phyloP scores from a whole-genome alignment of 2,329 filamentous ascomycete species.

The Colletotrichum cordylinicola region DNA sequence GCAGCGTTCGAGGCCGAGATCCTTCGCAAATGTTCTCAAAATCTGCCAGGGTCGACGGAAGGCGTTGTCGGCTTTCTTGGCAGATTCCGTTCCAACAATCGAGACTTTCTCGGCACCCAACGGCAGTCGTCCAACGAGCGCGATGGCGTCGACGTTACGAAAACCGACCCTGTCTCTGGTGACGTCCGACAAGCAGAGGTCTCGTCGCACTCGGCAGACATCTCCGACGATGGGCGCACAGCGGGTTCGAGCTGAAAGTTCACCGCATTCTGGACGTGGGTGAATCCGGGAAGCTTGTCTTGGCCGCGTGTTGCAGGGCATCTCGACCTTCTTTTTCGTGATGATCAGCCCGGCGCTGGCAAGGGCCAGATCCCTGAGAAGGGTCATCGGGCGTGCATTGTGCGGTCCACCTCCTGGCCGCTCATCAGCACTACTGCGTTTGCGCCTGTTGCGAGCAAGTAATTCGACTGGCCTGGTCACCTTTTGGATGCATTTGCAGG shows the following conservation, averaged over 20 bases:
- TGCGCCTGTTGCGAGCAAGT: background rate
- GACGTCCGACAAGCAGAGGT: background rate
- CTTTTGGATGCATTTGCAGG: background rate
- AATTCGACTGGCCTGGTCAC: background rate
- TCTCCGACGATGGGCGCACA: background rate
- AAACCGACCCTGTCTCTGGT: background rate
- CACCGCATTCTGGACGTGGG: background rate
- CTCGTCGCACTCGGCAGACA: background rate
- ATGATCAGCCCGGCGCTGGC: background rate
- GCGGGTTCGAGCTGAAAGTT: background rate
- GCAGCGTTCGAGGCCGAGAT: background rate
- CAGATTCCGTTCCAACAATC: background rate
- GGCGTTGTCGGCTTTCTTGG: background rate
- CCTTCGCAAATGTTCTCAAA: slow-evolving; percentile 16
- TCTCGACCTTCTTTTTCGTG: background rate
- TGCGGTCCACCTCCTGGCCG: background rate
- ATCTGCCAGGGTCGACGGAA: background rate
- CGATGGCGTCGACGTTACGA: background rate
- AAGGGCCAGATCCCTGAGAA: background rate
- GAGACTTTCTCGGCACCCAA: background rate
- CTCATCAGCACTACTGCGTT: background rate
- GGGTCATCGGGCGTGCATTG: background rate
- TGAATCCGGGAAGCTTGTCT: background rate
- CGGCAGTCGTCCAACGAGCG: background rate
- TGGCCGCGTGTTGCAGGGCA: background rate